These are phyloP conservation scores for Lachancea thermotolerans DNA, from an alignment of 805 yeast species.

Conservation along the genomic window DNA sequence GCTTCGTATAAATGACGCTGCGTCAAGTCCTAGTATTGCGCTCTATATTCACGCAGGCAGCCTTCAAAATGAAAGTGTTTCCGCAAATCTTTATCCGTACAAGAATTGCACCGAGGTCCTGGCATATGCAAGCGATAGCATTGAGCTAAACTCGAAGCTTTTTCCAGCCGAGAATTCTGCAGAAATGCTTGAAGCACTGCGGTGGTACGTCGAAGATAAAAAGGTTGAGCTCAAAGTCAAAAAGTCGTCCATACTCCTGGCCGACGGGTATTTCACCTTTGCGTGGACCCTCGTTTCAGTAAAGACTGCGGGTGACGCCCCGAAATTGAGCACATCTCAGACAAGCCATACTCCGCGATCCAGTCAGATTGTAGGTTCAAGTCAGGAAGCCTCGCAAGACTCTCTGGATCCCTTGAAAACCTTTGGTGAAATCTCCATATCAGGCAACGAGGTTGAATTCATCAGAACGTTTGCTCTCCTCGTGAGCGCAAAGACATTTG, in stretches of 20 bases:
- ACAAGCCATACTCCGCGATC: background rate
- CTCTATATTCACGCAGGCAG: background rate
- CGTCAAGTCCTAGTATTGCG: background rate
- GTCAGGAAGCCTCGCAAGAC: slow-evolving; percentile 3
- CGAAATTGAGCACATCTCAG: too few relatives aligned
- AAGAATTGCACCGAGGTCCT: slow-evolving; percentile 1
- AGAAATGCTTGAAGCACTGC: background rate
- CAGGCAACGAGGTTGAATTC: slow-evolving; percentile 2
- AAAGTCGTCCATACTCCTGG: slow-evolving; percentile 1
- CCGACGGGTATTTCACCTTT: slow-evolving; percentile 5
- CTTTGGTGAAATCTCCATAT: slow-evolving; percentile 1
- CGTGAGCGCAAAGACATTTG: slow-evolving; percentile 6
- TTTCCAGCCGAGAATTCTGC: background rate
- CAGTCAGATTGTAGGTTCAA: slow-evolving; percentile 1
- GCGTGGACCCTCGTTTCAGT: slow-evolving; percentile 2
- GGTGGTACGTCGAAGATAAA: background rate
- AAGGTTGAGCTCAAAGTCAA: background rate
- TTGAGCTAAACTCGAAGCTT: background rate
- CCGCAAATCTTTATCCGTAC: background rate
- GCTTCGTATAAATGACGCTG: background rate
- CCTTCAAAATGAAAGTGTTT: too few relatives aligned
- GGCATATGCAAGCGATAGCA: background rate
- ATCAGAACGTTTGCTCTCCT: slow-evolving; percentile 8
- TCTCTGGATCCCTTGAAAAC: slow-evolving; percentile 5
- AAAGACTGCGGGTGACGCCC: background rate